Percentiles rank a stretch among this genome's conserved stretches.
Evolutionary conservation across 306 rosid genomes (phyloP).

Genomic region (Sphenostylis stenocarpa): DNA sequence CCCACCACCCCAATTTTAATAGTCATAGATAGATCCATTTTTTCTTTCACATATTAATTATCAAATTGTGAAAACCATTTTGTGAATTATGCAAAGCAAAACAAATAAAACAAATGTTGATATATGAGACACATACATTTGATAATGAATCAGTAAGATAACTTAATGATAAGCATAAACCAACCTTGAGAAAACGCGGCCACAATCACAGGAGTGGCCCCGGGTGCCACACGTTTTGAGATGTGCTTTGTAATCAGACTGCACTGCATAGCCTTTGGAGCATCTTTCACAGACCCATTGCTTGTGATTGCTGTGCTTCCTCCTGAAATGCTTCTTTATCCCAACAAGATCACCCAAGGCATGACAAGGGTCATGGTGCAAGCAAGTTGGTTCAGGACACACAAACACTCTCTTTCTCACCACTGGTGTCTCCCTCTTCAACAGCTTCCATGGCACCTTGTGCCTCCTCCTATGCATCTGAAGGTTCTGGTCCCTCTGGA

Average conservation of each 20-base stretch:
- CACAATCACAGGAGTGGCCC: slow-evolving; percentile 98
- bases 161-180: slow-evolving; percentile 20
- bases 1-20: slow-evolving; percentile 16
- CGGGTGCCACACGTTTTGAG: slow-evolving; percentile 97
- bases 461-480: slow-evolving; percentile 98
- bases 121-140: background rate
- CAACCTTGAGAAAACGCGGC: slow-evolving; percentile 96
- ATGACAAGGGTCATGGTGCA: slow-evolving; percentile 96
- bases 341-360: slow-evolving; percentile 99
- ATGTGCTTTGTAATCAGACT: slow-evolving; percentile 95
- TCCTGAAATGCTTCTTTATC: slow-evolving; percentile 88
- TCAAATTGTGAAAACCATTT: background rate
- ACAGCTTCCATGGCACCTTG: slow-evolving; percentile 97
- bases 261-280: slow-evolving; percentile 92
- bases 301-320: slow-evolving; percentile 92
- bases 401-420: slow-evolving; percentile 90
- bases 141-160: background rate
- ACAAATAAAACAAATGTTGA: background rate
- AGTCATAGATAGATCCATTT: slow-evolving; percentile 24
- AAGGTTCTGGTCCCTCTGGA: slow-evolving; percentile 97
- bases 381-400: slow-evolving; percentile 90
- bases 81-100: background rate
- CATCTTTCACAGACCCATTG: slow-evolving; percentile 97
- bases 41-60: background rate
- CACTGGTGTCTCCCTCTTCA: slow-evolving; percentile 85